Evolutionary conservation across 768 basidiomycete species (phyloP).

Genomic region (Suillus subluteus): DNA sequence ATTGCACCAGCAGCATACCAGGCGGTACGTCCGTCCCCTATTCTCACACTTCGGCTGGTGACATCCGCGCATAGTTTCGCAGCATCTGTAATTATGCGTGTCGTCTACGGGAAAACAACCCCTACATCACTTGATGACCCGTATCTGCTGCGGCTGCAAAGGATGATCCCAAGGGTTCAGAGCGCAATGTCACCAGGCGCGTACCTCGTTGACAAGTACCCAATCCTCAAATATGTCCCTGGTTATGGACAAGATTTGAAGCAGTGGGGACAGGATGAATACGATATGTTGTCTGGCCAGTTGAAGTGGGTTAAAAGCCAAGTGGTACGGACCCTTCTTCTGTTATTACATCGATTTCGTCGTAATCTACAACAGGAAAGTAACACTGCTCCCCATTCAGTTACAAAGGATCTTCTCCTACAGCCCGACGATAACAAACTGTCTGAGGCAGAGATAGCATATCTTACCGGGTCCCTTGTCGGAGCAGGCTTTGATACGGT

Average conservation of each 20-base stretch:
- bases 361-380: slow-evolving; percentile 10
- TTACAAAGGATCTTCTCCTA: slow-evolving; percentile 57
- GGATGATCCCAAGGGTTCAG: slow-evolving; percentile 35
- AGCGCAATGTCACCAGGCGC: slow-evolving; percentile 35
- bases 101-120: slow-evolving; percentile 32
- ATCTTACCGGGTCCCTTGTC: slow-evolving; percentile 63
- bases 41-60: background rate
- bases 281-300: slow-evolving; percentile 51
- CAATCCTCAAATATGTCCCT: slow-evolving; percentile 50
- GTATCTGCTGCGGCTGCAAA: slow-evolving; percentile 31
- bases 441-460: slow-evolving; percentile 55
- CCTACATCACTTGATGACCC: slow-evolving; percentile 25
- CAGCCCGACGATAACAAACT: slow-evolving; percentile 49
- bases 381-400: slow-evolving; percentile 32
- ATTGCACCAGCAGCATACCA: slow-evolving; percentile 25
- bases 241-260: slow-evolving; percentile 59
- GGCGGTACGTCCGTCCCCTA: slow-evolving; percentile 45
- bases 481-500: slow-evolving; percentile 66
- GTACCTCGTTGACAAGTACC: slow-evolving; percentile 38
- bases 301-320: slow-evolving; percentile 46
- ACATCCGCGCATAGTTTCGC: slow-evolving; percentile 24
- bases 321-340: slow-evolving; percentile 36
- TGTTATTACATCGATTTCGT: slow-evolving; percentile 30
- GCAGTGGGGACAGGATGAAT: slow-evolving; percentile 57
- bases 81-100: slow-evolving; percentile 29